These are phyloP conservation scores for Geranium brycei DNA, from an alignment of 345 rosid genomes.

Conservation along the genomic window DNA sequence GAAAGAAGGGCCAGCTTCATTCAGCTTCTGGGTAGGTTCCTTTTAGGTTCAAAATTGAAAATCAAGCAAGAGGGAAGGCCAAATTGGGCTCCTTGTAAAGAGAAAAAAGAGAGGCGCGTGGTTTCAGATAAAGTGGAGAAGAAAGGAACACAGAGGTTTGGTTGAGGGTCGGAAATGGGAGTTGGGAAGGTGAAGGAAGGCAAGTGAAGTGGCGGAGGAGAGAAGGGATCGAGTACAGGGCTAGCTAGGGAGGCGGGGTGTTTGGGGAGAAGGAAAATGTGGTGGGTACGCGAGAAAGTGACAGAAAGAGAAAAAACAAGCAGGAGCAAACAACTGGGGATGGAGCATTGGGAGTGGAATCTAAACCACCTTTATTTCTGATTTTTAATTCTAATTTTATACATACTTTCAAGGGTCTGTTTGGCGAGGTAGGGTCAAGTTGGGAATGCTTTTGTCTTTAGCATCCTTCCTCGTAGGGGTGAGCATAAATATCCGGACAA, in stretches of 20 bases:
- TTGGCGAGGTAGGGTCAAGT: neutral
- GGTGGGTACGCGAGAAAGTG: neutral
- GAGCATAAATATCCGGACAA: too few species aligned
- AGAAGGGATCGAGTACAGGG: neutral
- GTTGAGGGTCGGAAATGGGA: neutral
- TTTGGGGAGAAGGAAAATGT: neutral
- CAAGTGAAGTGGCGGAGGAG: slow-evolving; percentile 1
- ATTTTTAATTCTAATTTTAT: too few species aligned
- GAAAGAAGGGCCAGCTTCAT: neutral
- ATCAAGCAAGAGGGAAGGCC: neutral
- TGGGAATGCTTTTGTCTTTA: neutral
- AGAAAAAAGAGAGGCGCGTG: neutral
- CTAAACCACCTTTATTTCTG: neutral
- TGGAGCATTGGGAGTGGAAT: neutral
- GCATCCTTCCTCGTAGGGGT: too few species aligned
- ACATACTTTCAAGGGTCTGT: neutral
- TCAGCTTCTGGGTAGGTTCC: neutral
- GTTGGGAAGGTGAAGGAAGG: neutral
- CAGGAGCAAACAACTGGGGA: neutral
- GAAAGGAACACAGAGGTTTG: neutral
- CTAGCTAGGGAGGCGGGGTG: neutral
- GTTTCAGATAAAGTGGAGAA: too few species aligned
- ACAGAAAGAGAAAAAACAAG: neutral
- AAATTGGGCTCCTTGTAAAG: neutral
- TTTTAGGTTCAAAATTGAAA: neutral